phyloP scores from a whole-genome alignment of 768 basidiomycete genomes.

The Naganishia randhawae region DNA sequence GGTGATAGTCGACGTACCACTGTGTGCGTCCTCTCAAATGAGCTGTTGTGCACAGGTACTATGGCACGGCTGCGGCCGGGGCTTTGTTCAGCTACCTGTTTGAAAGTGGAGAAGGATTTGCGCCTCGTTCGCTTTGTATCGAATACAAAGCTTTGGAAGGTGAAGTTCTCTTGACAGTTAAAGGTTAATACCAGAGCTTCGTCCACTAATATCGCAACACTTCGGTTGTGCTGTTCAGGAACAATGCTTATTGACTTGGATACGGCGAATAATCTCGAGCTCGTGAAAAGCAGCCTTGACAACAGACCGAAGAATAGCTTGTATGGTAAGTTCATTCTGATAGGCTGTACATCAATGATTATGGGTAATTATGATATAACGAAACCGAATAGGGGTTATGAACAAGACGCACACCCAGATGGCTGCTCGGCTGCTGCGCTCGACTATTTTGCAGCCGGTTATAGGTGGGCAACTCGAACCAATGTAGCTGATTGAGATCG shows the following conservation, averaged over 20 bases:
- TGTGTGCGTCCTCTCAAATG: too few relatives aligned
- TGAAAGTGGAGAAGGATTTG: slow-evolving; percentile 53
- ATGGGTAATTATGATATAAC: slow-evolving; percentile 51
- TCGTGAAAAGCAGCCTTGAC: slow-evolving; percentile 68
- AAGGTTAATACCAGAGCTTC: neutral
- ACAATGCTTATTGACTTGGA: slow-evolving; percentile 93
- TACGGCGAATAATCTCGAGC: slow-evolving; percentile 80
- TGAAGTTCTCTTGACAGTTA: slow-evolving; percentile 28
- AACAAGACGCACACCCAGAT: slow-evolving; percentile 87
- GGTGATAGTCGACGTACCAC: too few relatives aligned
- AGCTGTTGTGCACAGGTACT: neutral
- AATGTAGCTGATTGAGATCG: neutral
- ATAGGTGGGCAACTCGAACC: slow-evolving; percentile 56
- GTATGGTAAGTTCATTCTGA: slow-evolving; percentile 58
- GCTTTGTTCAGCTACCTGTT: slow-evolving; percentile 10
- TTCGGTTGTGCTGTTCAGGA: slow-evolving; percentile 52
- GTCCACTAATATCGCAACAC: too few relatives aligned
- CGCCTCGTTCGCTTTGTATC: slow-evolving; percentile 50
- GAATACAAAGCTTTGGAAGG: slow-evolving; percentile 67
- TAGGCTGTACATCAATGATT: slow-evolving; percentile 3
- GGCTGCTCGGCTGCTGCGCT: slow-evolving; percentile 74
- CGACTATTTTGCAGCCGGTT: slow-evolving; percentile 76
- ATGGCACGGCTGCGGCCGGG: slow-evolving; percentile 5
- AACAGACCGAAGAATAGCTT: slow-evolving; percentile 67
- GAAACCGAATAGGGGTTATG: slow-evolving; percentile 42